Evolutionary conservation across 208 protist genomes (phyloP).

Genomic region (Angomonas deanei): DNA sequence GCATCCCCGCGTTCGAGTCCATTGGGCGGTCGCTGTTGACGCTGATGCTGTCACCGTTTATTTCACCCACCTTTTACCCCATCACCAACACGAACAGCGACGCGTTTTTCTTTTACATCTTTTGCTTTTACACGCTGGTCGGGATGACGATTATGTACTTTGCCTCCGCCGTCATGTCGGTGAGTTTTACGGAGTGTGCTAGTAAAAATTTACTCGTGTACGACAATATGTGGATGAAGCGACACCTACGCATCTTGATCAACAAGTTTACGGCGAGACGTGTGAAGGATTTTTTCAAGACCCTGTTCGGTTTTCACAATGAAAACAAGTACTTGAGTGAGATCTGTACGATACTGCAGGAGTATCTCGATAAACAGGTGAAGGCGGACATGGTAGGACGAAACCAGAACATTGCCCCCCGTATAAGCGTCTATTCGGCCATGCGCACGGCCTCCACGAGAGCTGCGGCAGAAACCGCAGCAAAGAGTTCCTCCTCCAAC

Average conservation of each 20-base stretch:
- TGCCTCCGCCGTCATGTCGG: constrained; percentile 6
- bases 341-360: not conserved
- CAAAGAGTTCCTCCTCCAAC: not conserved
- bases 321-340: not conserved
- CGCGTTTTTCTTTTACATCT: constrained; percentile 17
- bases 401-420: not conserved
- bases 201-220: constrained; percentile 1
- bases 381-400: not conserved
- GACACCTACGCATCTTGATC: not conserved
- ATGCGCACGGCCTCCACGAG: not conserved
- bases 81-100: constrained; percentile 3
- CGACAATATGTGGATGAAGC: not conserved
- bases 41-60: constrained; percentile 15
- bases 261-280: not conserved
- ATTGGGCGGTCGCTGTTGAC: constrained; percentile 9
- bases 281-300: not conserved
- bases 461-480: not conserved
- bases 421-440: not conserved
- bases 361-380: not conserved
- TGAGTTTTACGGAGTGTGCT: not conserved
- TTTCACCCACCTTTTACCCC: constrained; percentile 15
- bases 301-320: constrained; percentile 8
- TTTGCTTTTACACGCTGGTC: constrained; percentile 16
- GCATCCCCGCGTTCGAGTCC: constrained; percentile 10
- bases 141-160: not conserved